Percentiles rank a stretch among this genome's conserved stretches.
Evolutionary conservation across 2,329 filamentous ascomycete species (phyloP).

Genomic region (Phoma sp.): DNA sequence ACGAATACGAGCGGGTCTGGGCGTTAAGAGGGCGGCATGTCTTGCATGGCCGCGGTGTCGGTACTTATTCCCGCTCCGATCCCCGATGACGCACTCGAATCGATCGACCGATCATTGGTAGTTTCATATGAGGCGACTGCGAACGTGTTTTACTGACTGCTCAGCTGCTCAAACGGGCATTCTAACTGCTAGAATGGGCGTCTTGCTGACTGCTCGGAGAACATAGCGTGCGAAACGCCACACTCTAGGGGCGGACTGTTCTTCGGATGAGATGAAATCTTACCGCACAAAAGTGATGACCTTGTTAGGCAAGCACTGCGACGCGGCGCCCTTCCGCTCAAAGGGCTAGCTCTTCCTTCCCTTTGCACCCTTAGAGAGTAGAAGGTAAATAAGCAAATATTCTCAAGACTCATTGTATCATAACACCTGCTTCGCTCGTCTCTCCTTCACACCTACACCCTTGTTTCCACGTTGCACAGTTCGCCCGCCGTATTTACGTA

Average conservation of each 20-base stretch:
- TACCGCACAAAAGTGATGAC: not conserved
- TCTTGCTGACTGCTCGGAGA: constrained; percentile 4
- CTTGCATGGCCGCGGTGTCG: not conserved
- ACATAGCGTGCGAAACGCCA: not conserved
- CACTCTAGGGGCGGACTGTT: not conserved
- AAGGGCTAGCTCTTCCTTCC: not conserved
- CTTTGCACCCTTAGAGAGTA: not conserved
- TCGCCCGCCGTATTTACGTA: constrained; percentile 10
- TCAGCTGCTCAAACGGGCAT: not conserved
- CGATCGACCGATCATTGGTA: not conserved
- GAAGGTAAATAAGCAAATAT: too few relatives aligned
- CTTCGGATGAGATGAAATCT: not conserved
- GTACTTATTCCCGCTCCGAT: constrained; percentile 1
- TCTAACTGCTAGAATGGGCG: too few relatives aligned
- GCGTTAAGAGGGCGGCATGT: not conserved
- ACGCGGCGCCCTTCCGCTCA: constrained; percentile 8
- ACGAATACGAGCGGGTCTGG: not conserved
- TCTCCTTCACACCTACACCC: not conserved
- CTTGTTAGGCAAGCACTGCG: not conserved
- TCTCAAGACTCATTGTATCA: not conserved
- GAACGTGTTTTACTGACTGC: not conserved
- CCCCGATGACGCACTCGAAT: not conserved
- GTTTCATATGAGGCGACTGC: not conserved
- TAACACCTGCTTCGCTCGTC: not conserved
- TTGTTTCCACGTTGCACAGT: not conserved